Conservation (phyloP, 331 rosid genomes). For the Malus hybrid region DNA sequence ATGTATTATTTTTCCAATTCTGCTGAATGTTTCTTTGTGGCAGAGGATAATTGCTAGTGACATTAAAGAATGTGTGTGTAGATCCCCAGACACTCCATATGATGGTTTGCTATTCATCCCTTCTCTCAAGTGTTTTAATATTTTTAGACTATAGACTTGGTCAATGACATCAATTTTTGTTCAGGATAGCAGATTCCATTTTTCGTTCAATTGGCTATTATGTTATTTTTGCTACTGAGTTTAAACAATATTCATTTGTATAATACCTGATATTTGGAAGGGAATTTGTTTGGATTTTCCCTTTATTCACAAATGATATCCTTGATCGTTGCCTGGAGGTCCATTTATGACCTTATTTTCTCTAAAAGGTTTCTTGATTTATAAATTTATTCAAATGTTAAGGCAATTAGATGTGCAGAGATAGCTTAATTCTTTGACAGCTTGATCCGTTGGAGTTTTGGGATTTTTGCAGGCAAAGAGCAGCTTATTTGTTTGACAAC, state of each 20-base stretch:
- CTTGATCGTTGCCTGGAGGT: not conserved
- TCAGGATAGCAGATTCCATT: not conserved
- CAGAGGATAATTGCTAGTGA: constrained; percentile 98
- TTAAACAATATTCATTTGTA: not conserved
- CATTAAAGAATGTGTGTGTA: constrained; percentile 96
- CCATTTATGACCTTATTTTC: not conserved
- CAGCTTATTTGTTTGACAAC: not conserved
- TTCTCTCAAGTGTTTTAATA: constrained; percentile 3
- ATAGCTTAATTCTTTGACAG: not conserved
- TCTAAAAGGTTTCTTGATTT: not conserved
- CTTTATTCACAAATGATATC: not conserved
- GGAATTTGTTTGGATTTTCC: not conserved
- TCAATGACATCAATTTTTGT: not conserved
- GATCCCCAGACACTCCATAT: constrained; percentile 96
- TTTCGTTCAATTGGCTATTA: not conserved
- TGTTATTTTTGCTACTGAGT: not conserved
- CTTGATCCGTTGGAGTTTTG: not conserved
- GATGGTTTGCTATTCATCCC: constrained; percentile 58
- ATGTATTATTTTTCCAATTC: constrained; percentile 3
- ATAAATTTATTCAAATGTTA: not conserved
- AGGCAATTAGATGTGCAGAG: not conserved
- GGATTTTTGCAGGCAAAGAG: not conserved
- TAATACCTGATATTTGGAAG: not conserved
- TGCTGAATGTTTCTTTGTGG: constrained; percentile 21
- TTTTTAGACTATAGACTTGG: not conserved